Conservation (phyloP, 2,329 filamentous ascomycete genomes). For the Salinomyces thailandicus region DNA sequence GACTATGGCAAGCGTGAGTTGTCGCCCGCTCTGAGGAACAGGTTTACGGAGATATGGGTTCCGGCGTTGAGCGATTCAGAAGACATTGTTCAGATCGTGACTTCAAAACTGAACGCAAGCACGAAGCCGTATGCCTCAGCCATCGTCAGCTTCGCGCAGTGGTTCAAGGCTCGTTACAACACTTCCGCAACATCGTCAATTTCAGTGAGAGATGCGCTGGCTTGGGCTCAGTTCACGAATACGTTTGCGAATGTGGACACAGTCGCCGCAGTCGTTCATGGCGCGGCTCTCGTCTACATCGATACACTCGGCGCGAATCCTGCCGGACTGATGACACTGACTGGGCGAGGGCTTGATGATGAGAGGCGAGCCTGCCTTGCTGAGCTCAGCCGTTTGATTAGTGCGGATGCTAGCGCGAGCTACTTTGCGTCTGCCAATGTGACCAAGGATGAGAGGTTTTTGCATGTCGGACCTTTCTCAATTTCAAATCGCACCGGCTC, state of each 20-base stretch:
- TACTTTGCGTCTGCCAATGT: conserved; percentile 58
- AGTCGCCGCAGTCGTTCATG: conserved; percentile 53
- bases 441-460: conserved; percentile 38
- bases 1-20: conserved; percentile 98
- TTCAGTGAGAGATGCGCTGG: conserved; percentile 83
- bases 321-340: conserved; percentile 69
- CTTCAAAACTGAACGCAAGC: conserved; percentile 55
- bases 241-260: conserved; percentile 11
- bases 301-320: conserved; percentile 94
- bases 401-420: conserved; percentile 49
- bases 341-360: conserved; percentile 55
- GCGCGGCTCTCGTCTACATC: conserved; percentile 89
- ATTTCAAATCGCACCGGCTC: conserved; percentile 34
- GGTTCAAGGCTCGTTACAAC: conserved; percentile 77
- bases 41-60: conserved; percentile 98
- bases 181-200: conserved; percentile 66
- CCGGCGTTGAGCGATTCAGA: conserved; percentile 73
- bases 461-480: conserved; percentile 67
- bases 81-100: conserved; percentile 80
- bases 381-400: conserved; percentile 58
- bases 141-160: conserved; percentile 80
- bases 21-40: conserved; percentile 86
- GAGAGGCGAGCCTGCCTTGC: conserved; percentile 65
- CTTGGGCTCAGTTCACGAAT: conserved; percentile 92
- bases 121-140: conserved; percentile 50